Evolutionary conservation across 352 stramenopile species (phyloP), one percentile per base, ranked within the genome.

Genomic region (Globisporangium okanoganense): DNA sequence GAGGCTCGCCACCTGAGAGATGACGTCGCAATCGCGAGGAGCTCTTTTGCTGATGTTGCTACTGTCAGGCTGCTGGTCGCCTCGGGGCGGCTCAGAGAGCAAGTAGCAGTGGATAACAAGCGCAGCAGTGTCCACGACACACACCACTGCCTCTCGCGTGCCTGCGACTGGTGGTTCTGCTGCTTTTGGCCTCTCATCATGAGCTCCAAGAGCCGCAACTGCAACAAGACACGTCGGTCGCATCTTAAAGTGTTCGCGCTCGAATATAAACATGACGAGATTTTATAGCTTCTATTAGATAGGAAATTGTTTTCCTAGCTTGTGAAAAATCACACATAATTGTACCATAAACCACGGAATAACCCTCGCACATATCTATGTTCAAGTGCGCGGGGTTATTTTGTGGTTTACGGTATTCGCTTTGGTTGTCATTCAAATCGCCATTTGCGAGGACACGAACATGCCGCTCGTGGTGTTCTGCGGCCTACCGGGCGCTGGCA

Each of bases 391-490:
- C n/a, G n/a, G n/a, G n/a, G n/a, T n/a, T n/a, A n/a, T n/a, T n/a
- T n/a, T n/a, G n/a, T n/a, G n/a, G n/a, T n/a, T n/a, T n/a, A n/a
- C n/a, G n/a, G n/a, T n/a, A n/a, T n/a, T n/a, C n/a, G n/a, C n/a
- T n/a, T n/a, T n/a, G n/a, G n/a, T n/a, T n/a, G n/a, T n/a, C n/a
- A n/a, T n/a, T n/a, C n/a, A n/a, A n/a, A n/a, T n/a, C n/a, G n/a
- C n/a, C n/a, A n/a, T n/a, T n/a, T n/a, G n/a, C n/a, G n/a, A n/a
- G n/a, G n/a, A n/a, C n/a, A n/a, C n/a, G n/a, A n/a, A 38, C 13
- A 94, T 94, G 85, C 85, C 85, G 45, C 78, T 94, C 22, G 82
- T 94, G 13, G 69, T 91, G 25, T 62, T 91, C 55, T 91, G 82
- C 52, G 85, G 85, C 2, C 65, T 94, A 40, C 85, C 82, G 5